A percentile compares a stretch with the other conserved stretches of the same genome.
Conservation (phyloP, 345 rosid genomes). For the Stellera chamaejasme region DNA sequence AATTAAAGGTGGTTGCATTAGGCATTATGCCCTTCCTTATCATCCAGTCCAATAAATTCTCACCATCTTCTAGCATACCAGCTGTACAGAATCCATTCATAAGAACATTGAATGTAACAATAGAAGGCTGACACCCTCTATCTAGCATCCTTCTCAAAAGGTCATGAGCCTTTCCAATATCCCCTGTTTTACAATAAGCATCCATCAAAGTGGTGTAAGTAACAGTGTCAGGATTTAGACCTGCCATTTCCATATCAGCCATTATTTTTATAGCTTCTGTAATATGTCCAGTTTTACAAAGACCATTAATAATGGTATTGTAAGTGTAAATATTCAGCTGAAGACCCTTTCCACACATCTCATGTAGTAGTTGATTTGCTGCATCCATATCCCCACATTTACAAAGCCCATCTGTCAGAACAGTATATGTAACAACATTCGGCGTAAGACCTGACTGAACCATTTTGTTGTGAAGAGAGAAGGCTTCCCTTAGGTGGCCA, state of each 20-base stretch:
- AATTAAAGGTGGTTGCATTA: conserved; percentile 71
- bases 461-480: conserved; percentile 78
- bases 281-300: conserved; percentile 68
- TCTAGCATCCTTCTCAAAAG: conserved; percentile 67
- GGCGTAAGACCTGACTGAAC: conserved; percentile 55
- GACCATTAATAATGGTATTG: conserved; percentile 69
- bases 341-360: conserved; percentile 71
- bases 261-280: conserved; percentile 57
- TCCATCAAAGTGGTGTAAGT: conserved; percentile 87
- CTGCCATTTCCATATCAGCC: conserved; percentile 62
- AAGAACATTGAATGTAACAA: conserved; percentile 79
- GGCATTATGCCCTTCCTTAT: conserved; percentile 66
- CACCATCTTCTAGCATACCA: conserved; percentile 82
- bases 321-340: conserved; percentile 67
- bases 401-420: conserved; percentile 83
- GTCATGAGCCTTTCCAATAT: conserved; percentile 60
- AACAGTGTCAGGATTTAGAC: conserved; percentile 50
- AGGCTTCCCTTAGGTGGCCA: conserved; percentile 62
- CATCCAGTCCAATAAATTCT: conserved; percentile 81
- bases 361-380: conserved; percentile 88
- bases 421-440: conserved; percentile 77
- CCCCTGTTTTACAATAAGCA: conserved; percentile 65
- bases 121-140: conserved; percentile 60
- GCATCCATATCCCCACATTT: conserved; percentile 70
- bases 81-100: conserved; percentile 81